Base-by-base conservation (phyloP, 805 yeast species). In the Lipomyces anomalus region DNA sequence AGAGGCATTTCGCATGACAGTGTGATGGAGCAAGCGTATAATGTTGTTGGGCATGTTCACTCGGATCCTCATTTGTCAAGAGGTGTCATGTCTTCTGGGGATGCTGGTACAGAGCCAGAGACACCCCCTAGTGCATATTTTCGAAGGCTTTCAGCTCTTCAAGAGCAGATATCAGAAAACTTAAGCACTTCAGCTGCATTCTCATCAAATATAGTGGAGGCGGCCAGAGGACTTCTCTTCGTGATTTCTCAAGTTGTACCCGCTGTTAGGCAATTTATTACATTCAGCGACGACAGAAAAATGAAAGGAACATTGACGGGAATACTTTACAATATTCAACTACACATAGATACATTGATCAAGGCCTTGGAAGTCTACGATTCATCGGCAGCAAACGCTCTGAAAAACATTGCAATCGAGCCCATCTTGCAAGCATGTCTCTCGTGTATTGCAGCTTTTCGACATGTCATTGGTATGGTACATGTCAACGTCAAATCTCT, bases 401-500 rank as follows among this genome's bases (percentile, higher is more conserved):
- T 46, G 1, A 40, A 46, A 11, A 29, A 45, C 4, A 24, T 46
- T 16, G 43, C 52, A n/a, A 67, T 66, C 44, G 68, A 64, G 13
- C 67, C 68, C 5, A 55, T 73, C 40, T 55, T 70, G 7, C 57
- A 65, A 46, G 55, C 68, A 23, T 61, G 72, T 33, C 52, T 65
- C 11, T 64, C 66, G 4, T 70, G 71, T 18, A 57, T 71, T 4
- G 53, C 67, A 3, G 71, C 77, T 1, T 79, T 82, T 60, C 76
- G 74, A 52, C 69, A 72, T 26, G 71, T 79, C 22, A 70, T 78
- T 58, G 60, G 63, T 5, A 58, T 72, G 5, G 59, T 82, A 21
- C 68, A 77, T 41, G 74, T 72, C 2, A 72, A 76, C 56, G 67
- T 76, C 39, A 57, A 65, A 0, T 53, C 67, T 0, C 74, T 80